Evolutionary conservation across 202 grass and related monocot genomes (phyloP), one percentile per base, ranked within the genome.

Genomic region (Saccharum hybrid): DNA sequence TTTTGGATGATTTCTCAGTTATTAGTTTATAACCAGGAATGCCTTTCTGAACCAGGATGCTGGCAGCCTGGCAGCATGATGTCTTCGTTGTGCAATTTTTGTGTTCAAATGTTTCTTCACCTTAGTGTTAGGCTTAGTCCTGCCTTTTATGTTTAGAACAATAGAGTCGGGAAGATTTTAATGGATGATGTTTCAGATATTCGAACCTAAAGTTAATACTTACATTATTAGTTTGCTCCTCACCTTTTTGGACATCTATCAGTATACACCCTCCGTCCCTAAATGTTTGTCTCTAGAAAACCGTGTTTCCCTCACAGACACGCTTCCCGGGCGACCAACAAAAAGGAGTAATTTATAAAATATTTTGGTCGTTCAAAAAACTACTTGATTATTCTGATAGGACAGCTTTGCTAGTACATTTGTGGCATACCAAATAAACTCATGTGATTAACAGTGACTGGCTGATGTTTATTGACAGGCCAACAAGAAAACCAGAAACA

Each of bases 401-500:
- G 41, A 71, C 14, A 38, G 1, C 43, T 64, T 64, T 64, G 23
- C 68, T 71, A 45, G 22, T 76, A 75, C 22, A 61, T 75, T 15
- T 63, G 4, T 84, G 14, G 11, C 60, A 41, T 10, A 41, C 36
- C 36, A 80, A 54, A 75, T n/a, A 40, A 66, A 71, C 5, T 30
- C 54, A 2, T 61, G 21, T 67, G 66, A 76, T 80, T 82, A 82
- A 69, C 63, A 71, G 2, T 79, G 65, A 71, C 9, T 82, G 71
- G 8, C 74, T 68, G 13, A 81, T 89, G 60, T 90, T 82, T 93
- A 51, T 90, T 83, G 28, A 71, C 86, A 95, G 96, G 89, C 81
- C 51, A 98, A 98, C 84, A 98, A 86, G 76, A 98, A 92, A 88
- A 95, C 92, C 34, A 93, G 92, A 74, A 93, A 98, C 85, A 90